Base-by-base conservation (phyloP, 805 yeast species). In the Suhomyces vadensis region DNA sequence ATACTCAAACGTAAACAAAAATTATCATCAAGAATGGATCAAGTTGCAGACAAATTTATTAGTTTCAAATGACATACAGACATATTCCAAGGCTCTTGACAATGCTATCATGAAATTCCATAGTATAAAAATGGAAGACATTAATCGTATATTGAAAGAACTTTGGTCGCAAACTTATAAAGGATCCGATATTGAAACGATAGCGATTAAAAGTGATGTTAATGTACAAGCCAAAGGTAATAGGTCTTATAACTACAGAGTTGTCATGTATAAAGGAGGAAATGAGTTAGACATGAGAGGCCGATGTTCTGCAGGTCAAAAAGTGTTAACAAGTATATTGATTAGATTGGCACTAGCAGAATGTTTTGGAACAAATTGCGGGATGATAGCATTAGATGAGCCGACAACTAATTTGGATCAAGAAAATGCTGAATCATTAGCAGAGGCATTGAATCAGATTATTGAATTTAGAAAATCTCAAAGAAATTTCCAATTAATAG, bases 271-370 rank as follows among this genome's bases (percentile, higher is more conserved):
- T 47, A 94, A 94, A 61, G 88, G 86, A 56, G 92, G 87, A 47
- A 86, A 83, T 1, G 98, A 94, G 62, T 69, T 94, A 38, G 99
- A 94, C 60, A 94, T 94, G 99, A 78, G 99, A 49, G 99, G 99
- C 0, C 71, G 99, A 46, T 94, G 99, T 62, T 88, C 97, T 1
- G 98, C 99, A 0, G 99, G 99, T 0, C 99, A 94, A 64, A 88
- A 90, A 57, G 97, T 94, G 4, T 66, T 94, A 37, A 97, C 98
- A 0, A 85, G 95, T 31, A 91, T 94, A 38, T 82, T 94, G 24
- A 92, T 94, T 44, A 74, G 99, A 43, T 67, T 94, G 44, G 97
- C 97, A 0, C 70, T 94, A 38, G 94, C 98, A 1, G 98, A 94
- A 64, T 88, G 97, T 57, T 92, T 94, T 70, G 98, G 99, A 6